phyloP scores from a whole-genome alignment of 2,329 filamentous ascomycete genomes.

The Cercospora sp. region DNA sequence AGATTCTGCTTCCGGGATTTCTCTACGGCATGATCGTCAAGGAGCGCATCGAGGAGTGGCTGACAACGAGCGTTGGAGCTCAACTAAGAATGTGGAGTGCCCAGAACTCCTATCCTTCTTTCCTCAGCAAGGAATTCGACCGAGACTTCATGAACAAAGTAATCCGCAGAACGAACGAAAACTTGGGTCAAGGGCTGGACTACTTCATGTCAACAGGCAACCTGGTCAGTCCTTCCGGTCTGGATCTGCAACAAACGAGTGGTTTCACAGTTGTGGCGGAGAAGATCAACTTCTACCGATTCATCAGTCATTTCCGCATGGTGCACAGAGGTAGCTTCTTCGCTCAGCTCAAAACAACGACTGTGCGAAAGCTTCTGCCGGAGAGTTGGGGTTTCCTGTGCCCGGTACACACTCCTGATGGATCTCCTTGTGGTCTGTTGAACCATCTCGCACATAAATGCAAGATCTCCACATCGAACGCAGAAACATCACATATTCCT shows the following conservation, averaged over 20 bases:
- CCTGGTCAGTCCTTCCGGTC: constrained; percentile 81
- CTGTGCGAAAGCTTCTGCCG: constrained; percentile 89
- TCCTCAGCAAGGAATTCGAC: constrained; percentile 73
- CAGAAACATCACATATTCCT: constrained; percentile 74
- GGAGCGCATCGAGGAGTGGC: constrained; percentile 87
- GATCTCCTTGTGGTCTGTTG: constrained; percentile 86
- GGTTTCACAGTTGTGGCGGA: constrained; percentile 97
- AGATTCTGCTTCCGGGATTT: constrained; percentile 89
- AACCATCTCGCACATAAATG: constrained; percentile 97
- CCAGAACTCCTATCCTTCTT: constrained; percentile 56
- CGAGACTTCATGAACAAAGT: constrained; percentile 78
- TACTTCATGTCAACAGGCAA: constrained; percentile 98
- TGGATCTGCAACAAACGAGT: constrained; percentile 91
- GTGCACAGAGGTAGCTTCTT: constrained; percentile 99
- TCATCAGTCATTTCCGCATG: constrained; percentile 99
- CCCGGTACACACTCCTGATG: constrained; percentile 96
- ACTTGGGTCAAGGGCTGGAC: constrained; percentile 80
- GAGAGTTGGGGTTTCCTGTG: constrained; percentile 99
- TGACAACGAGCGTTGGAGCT: constrained; percentile 58
- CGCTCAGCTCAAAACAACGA: constrained; percentile 93
- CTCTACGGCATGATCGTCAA: constrained; percentile 95
- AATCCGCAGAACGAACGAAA: constrained; percentile 80
- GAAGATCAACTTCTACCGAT: constrained; percentile 98
- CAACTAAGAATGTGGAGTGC: constrained; percentile 54
- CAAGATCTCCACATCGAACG: constrained; percentile 73